Evolutionary conservation across 148 eudicot species (phyloP), one percentile per base, ranked within the genome.

Genomic region (Nyssa sinensis): DNA sequence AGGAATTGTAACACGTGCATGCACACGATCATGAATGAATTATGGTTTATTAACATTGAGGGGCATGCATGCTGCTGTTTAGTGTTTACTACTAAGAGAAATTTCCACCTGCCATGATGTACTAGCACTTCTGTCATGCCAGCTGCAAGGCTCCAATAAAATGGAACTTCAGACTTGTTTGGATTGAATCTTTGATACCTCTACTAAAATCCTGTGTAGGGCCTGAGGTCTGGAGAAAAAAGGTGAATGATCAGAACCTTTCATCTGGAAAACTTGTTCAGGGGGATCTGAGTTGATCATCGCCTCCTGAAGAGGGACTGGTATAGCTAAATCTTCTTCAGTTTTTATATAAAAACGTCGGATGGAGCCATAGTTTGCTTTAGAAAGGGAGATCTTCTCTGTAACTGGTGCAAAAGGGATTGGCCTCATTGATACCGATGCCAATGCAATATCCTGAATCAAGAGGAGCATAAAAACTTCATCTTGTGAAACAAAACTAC

Each of bases 151-250:
- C 51, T 44, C 3, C 51, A 44, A 64, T 17, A 19, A 64, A 64
- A 19, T 16, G 32, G 57, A 21, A 67, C 57, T 63, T 63, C 37
- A 67, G 53, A 41, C n/a, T 27, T 67, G 24, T 13, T 23, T 17
- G 7, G 34, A 27, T 21, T 28, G 49, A 23, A 57, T 16, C 29
- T 71, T 80, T 29, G 79, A 71, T 70, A 81, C 63, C 34, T 81
- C 77, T 51, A 77, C n/a, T 30, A 81, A 66, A 12, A 81, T 13
- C 77, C 77, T 81, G 74, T 67, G 77, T 47, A 81, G 71, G 16
- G 84, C 84, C 62, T 67, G 84, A 67, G 84, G 84, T 62, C 55
- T 81, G 6, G 84, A 81, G 74, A 81, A 58, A 73, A 81, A 81
- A 1, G 84, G 84, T 10, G 74, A 81, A 59, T 81, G 84, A 69